phyloP scores from a whole-genome alignment of 257 asterid species.

The Phtheirospermum japonicum region DNA sequence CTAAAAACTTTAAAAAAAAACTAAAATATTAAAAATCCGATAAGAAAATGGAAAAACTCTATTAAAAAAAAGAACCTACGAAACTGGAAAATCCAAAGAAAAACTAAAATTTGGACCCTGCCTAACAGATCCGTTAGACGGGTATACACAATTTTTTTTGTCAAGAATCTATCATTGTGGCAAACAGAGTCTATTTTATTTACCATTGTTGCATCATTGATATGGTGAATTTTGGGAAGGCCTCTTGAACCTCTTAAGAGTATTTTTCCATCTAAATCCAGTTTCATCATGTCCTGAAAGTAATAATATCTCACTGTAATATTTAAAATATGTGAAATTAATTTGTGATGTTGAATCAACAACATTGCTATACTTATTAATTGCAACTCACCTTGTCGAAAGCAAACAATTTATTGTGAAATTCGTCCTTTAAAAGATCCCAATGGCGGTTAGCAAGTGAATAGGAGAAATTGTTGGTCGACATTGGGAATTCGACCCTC shows the following conservation, averaged over 20 bases:
- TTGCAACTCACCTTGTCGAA: conserved; percentile 71
- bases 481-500: conserved; percentile 95
- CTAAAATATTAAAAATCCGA: no score
- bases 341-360: background rate
- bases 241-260: conserved; percentile 69
- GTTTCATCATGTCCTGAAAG: conserved; percentile 85
- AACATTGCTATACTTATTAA: conserved; percentile 7
- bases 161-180: conserved; percentile 2
- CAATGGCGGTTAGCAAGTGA: conserved; percentile 85
- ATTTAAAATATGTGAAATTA: conserved; percentile 15
- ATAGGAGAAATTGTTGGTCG: conserved; percentile 77
- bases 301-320: conserved; percentile 1
- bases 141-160: no score
- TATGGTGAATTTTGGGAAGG: conserved; percentile 81
- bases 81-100: no score
- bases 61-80: no score
- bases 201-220: conserved; percentile 79
- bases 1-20: no score
- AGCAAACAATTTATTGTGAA: conserved; percentile 60
- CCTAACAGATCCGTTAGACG: no score
- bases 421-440: conserved; percentile 72
- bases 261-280: conserved; percentile 65
- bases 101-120: no score
- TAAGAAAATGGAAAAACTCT: no score
- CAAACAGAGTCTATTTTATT: conserved; percentile 4